Percentiles rank a stretch among this genome's conserved stretches.
Evolutionary conservation across 78 protist genomes (phyloP).

Genomic region (Ministeria vibrans): DNA sequence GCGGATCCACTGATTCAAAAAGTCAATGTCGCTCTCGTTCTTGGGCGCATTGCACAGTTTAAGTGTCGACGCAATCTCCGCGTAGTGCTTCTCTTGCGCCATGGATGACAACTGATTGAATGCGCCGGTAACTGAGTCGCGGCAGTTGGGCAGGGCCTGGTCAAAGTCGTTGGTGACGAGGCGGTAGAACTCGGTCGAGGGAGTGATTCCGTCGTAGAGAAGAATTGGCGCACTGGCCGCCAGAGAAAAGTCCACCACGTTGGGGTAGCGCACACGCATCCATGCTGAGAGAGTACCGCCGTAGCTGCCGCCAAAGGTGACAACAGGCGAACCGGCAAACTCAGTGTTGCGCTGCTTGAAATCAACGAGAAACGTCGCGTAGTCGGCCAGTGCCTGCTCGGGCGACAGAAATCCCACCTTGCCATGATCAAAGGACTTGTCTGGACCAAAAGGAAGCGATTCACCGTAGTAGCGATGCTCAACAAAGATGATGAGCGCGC

Average conservation of each 20-base stretch:
- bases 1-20: background rate
- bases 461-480: conserved; percentile 69
- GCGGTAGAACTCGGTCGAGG: background rate
- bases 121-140: background rate
- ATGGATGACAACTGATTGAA: too few relatives aligned
- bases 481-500: conserved; percentile 58
- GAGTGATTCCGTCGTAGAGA: background rate
- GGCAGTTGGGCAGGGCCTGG: background rate
- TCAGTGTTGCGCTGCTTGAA: background rate
- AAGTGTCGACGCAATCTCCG: too few relatives aligned
- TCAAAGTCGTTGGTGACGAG: background rate
- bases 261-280: conserved; percentile 53
- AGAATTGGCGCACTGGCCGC: conserved; percentile 53
- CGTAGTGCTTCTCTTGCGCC: too few relatives aligned
- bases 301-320: conserved; percentile 56
- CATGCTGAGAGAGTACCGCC: conserved; percentile 59
- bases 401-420: background rate
- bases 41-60: too few relatives aligned
- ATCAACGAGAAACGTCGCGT: background rate
- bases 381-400: conserved; percentile 56
- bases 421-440: background rate
- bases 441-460: conserved; percentile 32
- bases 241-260: conserved; percentile 28
- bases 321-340: background rate
- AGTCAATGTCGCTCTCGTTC: too few relatives aligned